Evolutionary conservation across 257 asterid species (phyloP).

Genomic region (Gentiana macrophylla): DNA sequence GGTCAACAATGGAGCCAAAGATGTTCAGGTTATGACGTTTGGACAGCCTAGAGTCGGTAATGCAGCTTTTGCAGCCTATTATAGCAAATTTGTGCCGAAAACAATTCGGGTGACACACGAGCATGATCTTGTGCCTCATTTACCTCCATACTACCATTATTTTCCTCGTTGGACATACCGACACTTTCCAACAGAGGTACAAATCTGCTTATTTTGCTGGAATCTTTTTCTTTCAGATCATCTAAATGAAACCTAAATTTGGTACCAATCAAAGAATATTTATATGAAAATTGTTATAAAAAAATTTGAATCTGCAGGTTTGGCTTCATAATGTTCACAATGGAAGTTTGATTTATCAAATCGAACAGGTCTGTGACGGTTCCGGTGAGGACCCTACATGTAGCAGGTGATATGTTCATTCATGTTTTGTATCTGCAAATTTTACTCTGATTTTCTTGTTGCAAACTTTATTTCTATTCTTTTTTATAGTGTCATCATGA

Average conservation of each 20-base stretch:
- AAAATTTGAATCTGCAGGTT: constrained; percentile 39
- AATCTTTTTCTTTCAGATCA: background rate
- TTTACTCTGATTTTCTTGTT: background rate
- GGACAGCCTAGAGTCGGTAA: constrained; percentile 96
- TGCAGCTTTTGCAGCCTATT: constrained; percentile 69
- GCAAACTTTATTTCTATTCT: background rate
- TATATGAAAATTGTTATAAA: too few relatives aligned
- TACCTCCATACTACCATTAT: constrained; percentile 70
- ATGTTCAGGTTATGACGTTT: constrained; percentile 76
- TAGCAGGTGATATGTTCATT: constrained; percentile 58
- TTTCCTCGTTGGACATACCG: constrained; percentile 76
- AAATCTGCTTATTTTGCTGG: background rate
- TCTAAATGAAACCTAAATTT: background rate
- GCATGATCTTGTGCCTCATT: constrained; percentile 95
- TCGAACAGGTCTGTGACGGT: constrained; percentile 77
- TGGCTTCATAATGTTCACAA: constrained; percentile 54
- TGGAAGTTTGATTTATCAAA: constrained; percentile 46
- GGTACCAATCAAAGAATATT: background rate
- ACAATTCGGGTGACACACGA: constrained; percentile 75
- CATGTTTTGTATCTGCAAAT: background rate
- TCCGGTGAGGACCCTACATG: constrained; percentile 98
- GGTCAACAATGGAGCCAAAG: constrained; percentile 46
- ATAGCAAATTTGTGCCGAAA: constrained; percentile 42
- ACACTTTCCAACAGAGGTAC: constrained; percentile 96
- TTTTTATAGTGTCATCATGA: too few relatives aligned